These are phyloP conservation scores for Lepidium sativum DNA, from an alignment of 345 rosid species.

Conservation along the genomic window DNA sequence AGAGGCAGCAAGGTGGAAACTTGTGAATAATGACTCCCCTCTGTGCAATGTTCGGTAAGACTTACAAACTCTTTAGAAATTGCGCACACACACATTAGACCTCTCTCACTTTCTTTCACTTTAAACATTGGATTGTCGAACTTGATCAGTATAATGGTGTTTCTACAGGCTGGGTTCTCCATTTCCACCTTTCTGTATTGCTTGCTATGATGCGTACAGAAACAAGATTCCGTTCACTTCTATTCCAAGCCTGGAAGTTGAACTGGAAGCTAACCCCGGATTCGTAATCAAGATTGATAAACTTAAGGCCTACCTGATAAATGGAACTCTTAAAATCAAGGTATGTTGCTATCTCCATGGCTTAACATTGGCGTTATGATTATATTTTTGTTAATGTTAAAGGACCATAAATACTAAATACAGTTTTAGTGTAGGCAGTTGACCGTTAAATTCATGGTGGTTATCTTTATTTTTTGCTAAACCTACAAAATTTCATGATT, in stretches of 20 bases:
- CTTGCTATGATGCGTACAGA: constrained; percentile 42
- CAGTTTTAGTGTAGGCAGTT: background rate
- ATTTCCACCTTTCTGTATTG: constrained; percentile 31
- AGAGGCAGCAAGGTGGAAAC: constrained; percentile 39
- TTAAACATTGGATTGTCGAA: background rate
- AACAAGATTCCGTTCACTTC: constrained; percentile 36
- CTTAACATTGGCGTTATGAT: background rate
- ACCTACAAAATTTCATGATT: background rate
- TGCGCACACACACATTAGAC: background rate
- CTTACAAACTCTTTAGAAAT: background rate
- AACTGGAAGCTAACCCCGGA: constrained; percentile 18
- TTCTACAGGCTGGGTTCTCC: constrained; percentile 50
- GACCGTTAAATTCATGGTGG: background rate
- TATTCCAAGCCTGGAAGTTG: constrained; percentile 31
- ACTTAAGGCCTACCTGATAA: constrained; percentile 30
- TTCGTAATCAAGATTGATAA: constrained; percentile 15
- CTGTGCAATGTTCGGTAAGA: constrained; percentile 27
- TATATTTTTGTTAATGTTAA: background rate
- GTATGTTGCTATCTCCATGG: constrained; percentile 24
- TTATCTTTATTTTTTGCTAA: background rate
- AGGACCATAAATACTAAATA: background rate
- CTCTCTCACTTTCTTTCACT: constrained; percentile 1
- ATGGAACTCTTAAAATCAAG: constrained; percentile 36
- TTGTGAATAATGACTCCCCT: constrained; percentile 15
- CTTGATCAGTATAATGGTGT: background rate